phyloP scores from a whole-genome alignment of 2,329 filamentous ascomycete genomes.

The Ophiosphaerella herpotricha region DNA sequence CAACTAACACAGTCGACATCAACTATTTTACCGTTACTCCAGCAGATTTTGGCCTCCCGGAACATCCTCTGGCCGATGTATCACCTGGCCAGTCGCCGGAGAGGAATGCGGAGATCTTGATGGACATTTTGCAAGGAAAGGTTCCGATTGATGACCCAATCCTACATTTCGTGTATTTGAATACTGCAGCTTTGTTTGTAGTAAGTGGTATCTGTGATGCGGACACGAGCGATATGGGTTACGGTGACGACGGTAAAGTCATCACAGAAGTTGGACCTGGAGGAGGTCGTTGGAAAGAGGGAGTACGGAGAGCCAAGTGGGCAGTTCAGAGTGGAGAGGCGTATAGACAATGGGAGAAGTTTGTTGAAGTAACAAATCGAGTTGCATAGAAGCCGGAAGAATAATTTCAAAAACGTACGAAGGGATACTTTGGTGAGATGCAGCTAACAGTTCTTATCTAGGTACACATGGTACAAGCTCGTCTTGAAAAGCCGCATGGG shows the following conservation, averaged over 20 bases:
- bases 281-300: conserved; percentile 92
- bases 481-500: too few species aligned
- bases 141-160: conserved; percentile 79
- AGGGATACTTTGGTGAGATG: too few species aligned
- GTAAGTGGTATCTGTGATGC: conserved; percentile 85
- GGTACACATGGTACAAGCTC: too few species aligned
- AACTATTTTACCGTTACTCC: conserved; percentile 80
- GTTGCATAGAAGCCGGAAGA: conserved; percentile 26
- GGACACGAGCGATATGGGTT: conserved; percentile 77
- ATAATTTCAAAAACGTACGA: background rate
- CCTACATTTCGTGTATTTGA: conserved; percentile 91
- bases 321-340: conserved; percentile 85
- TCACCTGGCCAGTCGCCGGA: conserved; percentile 82
- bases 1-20: conserved; percentile 59
- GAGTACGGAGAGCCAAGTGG: conserved; percentile 83
- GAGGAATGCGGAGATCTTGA: conserved; percentile 86
- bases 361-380: conserved; percentile 79
- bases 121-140: conserved; percentile 74
- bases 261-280: conserved; percentile 82
- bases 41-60: conserved; percentile 81
- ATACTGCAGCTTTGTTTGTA: conserved; percentile 86
- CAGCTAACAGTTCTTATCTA: too few species aligned
- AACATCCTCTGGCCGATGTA: conserved; percentile 76
- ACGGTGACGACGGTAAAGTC: conserved; percentile 78
- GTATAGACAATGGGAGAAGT: conserved; percentile 79